Conservation (phyloP, 306 rosid genomes). For the Carpinus viminea region DNA sequence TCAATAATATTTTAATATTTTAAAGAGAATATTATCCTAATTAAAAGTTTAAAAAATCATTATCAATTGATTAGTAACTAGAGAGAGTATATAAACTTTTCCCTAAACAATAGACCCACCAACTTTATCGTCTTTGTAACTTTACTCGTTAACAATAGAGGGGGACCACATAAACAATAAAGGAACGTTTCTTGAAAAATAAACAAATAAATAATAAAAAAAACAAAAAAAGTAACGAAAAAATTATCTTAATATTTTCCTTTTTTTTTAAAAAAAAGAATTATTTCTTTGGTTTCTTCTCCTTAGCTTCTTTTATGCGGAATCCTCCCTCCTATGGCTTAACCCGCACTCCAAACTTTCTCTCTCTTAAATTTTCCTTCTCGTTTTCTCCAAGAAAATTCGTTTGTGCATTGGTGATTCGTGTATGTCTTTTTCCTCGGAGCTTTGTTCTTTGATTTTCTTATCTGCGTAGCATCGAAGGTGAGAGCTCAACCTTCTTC, state of each 20-base stretch:
- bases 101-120: too few species aligned
- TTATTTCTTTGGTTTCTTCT: constrained; percentile 50
- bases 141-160: too few species aligned
- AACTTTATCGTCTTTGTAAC: too few species aligned
- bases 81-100: too few species aligned
- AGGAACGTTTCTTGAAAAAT: too few species aligned
- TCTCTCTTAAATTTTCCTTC: constrained; percentile 37
- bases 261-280: constrained; percentile 22
- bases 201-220: too few species aligned
- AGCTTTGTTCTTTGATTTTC: constrained; percentile 25
- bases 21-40: too few species aligned
- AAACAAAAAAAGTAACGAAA: too few species aligned
- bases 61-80: too few species aligned
- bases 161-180: too few species aligned
- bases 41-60: too few species aligned
- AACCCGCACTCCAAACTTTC: constrained; percentile 47
- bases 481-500: constrained; percentile 43
- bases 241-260: constrained; percentile 15
- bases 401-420: constrained; percentile 56
- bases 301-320: constrained; percentile 43
- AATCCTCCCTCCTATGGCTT: constrained; percentile 46
- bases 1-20: too few species aligned
- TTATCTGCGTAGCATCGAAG: constrained; percentile 29
- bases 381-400: constrained; percentile 32
- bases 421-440: not conserved